phyloP scores from a whole-genome alignment of 371 early-diverging fungal genomes.

The Gilbertella persicaria region DNA sequence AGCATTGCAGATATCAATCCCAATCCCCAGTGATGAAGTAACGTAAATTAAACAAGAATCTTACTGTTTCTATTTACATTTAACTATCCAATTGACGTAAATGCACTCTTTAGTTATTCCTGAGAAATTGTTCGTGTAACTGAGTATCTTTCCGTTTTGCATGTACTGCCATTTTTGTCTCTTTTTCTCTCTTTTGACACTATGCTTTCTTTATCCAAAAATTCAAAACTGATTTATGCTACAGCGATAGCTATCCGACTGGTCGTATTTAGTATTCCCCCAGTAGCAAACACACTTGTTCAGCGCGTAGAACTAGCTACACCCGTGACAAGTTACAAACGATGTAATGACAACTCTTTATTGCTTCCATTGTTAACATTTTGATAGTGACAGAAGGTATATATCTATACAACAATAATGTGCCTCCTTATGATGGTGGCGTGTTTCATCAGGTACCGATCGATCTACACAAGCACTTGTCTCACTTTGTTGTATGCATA shows the following conservation, averaged over 20 bases:
- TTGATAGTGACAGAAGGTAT: slow-evolving; percentile 84
- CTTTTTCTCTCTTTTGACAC: too few species aligned
- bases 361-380: background rate
- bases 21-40: too few species aligned
- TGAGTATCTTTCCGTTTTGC: too few species aligned
- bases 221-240: slow-evolving; percentile 21
- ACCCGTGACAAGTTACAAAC: slow-evolving; percentile 84
- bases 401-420: slow-evolving; percentile 71
- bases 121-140: too few species aligned
- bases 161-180: too few species aligned
- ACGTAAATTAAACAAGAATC: too few species aligned
- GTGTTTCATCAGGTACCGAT: slow-evolving; percentile 78
- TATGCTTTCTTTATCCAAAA: too few species aligned
- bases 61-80: too few species aligned
- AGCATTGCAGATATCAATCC: too few species aligned
- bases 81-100: too few species aligned
- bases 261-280: slow-evolving; percentile 50
- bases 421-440: slow-evolving; percentile 90
- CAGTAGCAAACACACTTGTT: slow-evolving; percentile 42
- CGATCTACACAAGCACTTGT: background rate
- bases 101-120: too few species aligned
- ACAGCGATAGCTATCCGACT: slow-evolving; percentile 46
- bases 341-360: slow-evolving; percentile 54
- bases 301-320: slow-evolving; percentile 78
- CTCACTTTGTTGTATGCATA: slow-evolving; percentile 18